A percentile compares a stretch with the other conserved stretches of the same genome.
phyloP scores from a whole-genome alignment of 495 filamentous ascomycete genomes.

The Penicillium coprophilum region DNA sequence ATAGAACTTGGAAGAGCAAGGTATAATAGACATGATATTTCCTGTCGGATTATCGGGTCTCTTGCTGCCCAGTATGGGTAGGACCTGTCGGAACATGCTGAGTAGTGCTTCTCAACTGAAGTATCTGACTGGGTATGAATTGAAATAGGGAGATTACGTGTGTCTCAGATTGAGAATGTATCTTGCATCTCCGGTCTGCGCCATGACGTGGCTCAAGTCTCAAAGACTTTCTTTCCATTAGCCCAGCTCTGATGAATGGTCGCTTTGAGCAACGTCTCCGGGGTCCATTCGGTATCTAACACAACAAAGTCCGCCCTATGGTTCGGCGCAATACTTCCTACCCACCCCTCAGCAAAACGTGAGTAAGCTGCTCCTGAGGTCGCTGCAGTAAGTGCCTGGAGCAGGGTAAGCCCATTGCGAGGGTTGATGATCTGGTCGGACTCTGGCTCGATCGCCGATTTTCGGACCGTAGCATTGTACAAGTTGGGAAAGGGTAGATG shows the following conservation, averaged over 20 bases:
- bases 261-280: conserved; percentile 49
- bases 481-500: conserved; percentile 52
- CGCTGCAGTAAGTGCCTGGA: conserved; percentile 50
- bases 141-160: too few species aligned
- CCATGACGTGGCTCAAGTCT: too few species aligned
- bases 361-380: conserved; percentile 56
- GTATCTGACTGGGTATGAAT: too few species aligned
- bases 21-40: too few species aligned
- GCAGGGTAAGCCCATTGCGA: conserved; percentile 51
- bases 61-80: too few species aligned
- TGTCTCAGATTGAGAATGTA: too few species aligned
- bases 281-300: conserved; percentile 56
- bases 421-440: conserved; percentile 47
- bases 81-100: too few species aligned
- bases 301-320: conserved; percentile 57
- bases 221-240: conserved; percentile 43
- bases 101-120: too few species aligned
- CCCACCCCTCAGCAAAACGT: conserved; percentile 53
- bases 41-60: too few species aligned
- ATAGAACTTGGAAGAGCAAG: too few species aligned
- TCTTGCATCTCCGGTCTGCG: too few species aligned
- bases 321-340: conserved; percentile 48
- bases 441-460: conserved; percentile 49
- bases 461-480: conserved; percentile 56
- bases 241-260: conserved; percentile 57